Percentiles rank a stretch among this genome's conserved stretches.
These are phyloP conservation scores for Podila verticillata DNA, from an alignment of 192 early-diverging fungal species.

Conservation along the genomic window DNA sequence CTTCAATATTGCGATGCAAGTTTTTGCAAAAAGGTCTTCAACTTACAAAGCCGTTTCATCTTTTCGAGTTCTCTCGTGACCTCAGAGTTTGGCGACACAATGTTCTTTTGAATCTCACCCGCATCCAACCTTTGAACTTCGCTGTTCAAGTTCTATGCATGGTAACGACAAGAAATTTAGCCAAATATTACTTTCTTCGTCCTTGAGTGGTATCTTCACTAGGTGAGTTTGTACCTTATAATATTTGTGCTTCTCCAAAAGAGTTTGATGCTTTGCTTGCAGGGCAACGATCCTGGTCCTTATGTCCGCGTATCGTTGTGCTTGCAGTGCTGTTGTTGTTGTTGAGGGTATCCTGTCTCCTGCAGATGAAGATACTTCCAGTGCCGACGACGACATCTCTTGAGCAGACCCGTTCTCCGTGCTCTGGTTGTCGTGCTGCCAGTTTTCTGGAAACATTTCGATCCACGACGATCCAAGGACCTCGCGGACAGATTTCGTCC, in stretches of 20 bases:
- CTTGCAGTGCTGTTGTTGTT: neutral
- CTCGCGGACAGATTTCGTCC: constrained; percentile 30
- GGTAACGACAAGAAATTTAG: neutral
- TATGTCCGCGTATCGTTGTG: constrained; percentile 32
- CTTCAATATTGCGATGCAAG: too few species aligned
- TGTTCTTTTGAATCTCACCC: constrained; percentile 30
- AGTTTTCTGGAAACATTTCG: constrained; percentile 40
- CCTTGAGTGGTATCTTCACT: too few species aligned
- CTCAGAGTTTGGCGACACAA: constrained; percentile 21
- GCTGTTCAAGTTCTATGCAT: constrained; percentile 17
- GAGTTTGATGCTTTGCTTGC: constrained; percentile 16
- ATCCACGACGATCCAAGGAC: constrained; percentile 39
- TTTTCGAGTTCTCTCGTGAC: constrained; percentile 24
- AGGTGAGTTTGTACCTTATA: constrained; percentile 25
- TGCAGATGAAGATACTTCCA: neutral
- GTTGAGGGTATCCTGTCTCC: neutral
- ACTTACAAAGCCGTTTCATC: constrained; percentile 33
- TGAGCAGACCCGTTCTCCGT: neutral
- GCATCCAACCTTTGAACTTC: constrained; percentile 27
- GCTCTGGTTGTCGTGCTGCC: constrained; percentile 20
- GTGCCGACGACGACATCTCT: neutral
- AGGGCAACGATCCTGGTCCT: constrained; percentile 30
- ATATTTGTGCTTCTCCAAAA: constrained; percentile 36
- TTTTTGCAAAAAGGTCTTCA: too few species aligned
- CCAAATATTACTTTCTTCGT: too few species aligned